Evolutionary conservation across 805 yeast genomes (phyloP).

Genomic region (Yamadazyma takamatsuzukensis): DNA sequence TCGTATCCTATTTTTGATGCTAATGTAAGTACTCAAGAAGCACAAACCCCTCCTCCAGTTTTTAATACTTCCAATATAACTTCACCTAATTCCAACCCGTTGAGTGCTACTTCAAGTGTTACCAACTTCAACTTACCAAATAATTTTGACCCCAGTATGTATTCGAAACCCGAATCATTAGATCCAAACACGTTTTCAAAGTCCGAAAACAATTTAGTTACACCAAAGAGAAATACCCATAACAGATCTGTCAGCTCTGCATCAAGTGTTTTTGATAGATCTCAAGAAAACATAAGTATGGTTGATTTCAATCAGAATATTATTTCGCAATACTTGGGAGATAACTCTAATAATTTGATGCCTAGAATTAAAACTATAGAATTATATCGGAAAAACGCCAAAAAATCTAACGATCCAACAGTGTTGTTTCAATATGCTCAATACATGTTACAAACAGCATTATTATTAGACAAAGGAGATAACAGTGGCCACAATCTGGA

Average conservation of each 20-base stretch:
- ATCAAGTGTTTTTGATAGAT: slow-evolving; percentile 30
- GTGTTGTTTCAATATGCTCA: slow-evolving; percentile 90
- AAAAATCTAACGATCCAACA: slow-evolving; percentile 77
- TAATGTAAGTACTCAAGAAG: too few relatives aligned
- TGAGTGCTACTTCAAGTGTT: slow-evolving; percentile 33
- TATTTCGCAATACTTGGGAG: slow-evolving; percentile 52
- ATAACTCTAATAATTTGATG: slow-evolving; percentile 47
- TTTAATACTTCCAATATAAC: slow-evolving; percentile 10
- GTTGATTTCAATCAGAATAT: slow-evolving; percentile 52
- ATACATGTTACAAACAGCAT: slow-evolving; percentile 81
- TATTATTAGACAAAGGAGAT: slow-evolving; percentile 45
- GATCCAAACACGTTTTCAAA: slow-evolving; percentile 13
- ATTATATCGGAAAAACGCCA: slow-evolving; percentile 80
- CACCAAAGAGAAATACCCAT: slow-evolving; percentile 22
- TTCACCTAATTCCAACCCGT: slow-evolving; percentile 27
- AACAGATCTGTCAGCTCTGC: slow-evolving; percentile 34
- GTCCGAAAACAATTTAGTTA: slow-evolving; percentile 25
- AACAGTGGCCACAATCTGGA: slow-evolving; percentile 3
- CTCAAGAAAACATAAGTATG: slow-evolving; percentile 27
- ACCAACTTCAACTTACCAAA: slow-evolving; percentile 27
- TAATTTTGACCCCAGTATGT: slow-evolving; percentile 1
- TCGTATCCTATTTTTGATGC: neutral
- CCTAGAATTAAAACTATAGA: slow-evolving; percentile 84
- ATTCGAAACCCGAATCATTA: slow-evolving; percentile 1
- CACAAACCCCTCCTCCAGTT: slow-evolving; percentile 28